Conservation (phyloP, 78 protist species). For the Dictyostelium discoideum region DNA sequence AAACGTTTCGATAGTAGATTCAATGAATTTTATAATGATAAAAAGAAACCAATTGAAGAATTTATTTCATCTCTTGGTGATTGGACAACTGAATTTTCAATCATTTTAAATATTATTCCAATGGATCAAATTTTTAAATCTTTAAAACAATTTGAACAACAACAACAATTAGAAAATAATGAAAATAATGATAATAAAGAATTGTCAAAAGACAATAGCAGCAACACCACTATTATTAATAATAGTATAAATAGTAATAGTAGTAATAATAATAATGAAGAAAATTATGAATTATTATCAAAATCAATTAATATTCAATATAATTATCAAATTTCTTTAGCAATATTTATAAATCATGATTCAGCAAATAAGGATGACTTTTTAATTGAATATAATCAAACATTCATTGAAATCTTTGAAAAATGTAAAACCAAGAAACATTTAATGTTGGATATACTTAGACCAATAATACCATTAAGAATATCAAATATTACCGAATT, state of each 20-base stretch:
- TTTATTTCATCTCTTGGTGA: conserved; percentile 14
- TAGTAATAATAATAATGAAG: not conserved
- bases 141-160: not conserved
- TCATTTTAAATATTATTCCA: not conserved
- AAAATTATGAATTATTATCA: not conserved
- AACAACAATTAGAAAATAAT: not conserved
- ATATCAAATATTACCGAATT: not conserved
- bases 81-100: conserved; percentile 25
- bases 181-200: not conserved
- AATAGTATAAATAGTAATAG: not conserved
- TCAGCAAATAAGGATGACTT: not conserved
- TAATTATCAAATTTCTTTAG: not conserved
- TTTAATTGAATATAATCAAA: not conserved
- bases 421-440: not conserved
- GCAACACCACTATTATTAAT: not conserved
- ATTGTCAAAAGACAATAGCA: not conserved
- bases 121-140: not conserved
- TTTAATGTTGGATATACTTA: conserved; percentile 18
- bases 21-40: conserved; percentile 1
- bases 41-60: not conserved
- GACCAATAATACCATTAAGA: not conserved
- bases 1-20: conserved; percentile 20
- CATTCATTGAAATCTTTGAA: conserved; percentile 23
- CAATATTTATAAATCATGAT: conserved; percentile 6
- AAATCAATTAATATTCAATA: conserved; percentile 16